Conservation (phyloP, 2,329 filamentous ascomycete genomes). For the Fusarium transvaalense region DNA sequence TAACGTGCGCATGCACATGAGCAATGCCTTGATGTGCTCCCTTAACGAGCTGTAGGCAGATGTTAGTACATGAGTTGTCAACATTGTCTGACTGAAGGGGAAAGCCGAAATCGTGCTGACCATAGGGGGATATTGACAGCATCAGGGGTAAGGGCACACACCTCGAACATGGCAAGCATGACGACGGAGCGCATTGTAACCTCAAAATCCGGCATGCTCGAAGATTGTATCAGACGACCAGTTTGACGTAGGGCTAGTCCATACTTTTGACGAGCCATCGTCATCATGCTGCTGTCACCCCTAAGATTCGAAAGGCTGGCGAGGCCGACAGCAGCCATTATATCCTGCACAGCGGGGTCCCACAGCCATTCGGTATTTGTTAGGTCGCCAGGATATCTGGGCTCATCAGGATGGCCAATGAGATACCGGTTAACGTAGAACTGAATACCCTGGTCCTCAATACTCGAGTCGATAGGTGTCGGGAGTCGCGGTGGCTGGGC, state of each 20-base stretch:
- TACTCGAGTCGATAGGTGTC: constrained; percentile 56
- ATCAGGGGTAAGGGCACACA: constrained; percentile 50
- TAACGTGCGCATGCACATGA: constrained; percentile 69
- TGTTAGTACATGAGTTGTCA: constrained; percentile 34
- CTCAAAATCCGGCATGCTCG: constrained; percentile 53
- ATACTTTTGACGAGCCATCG: constrained; percentile 65
- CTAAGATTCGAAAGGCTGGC: constrained; percentile 68
- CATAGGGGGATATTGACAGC: constrained; percentile 10
- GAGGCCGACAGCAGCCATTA: constrained; percentile 69
- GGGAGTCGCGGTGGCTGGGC: constrained; percentile 34
- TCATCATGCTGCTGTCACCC: constrained; percentile 60
- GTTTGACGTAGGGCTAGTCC: constrained; percentile 64
- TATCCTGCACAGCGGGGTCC: constrained; percentile 58
- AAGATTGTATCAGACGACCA: constrained; percentile 56
- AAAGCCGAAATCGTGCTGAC: constrained; percentile 30
- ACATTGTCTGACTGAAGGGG: neutral
- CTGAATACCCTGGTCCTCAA: constrained; percentile 62
- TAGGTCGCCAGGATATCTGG: constrained; percentile 55
- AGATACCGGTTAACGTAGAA: constrained; percentile 67
- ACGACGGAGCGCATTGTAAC: constrained; percentile 66
- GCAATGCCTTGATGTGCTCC: constrained; percentile 61
- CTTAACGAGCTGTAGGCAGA: constrained; percentile 56
- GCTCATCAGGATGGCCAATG: constrained; percentile 64
- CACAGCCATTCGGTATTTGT: constrained; percentile 54
- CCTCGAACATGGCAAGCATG: constrained; percentile 72